phyloP scores from a whole-genome alignment of 1,284 basidiomycete genomes.

The Leccinum subrobustum region DNA sequence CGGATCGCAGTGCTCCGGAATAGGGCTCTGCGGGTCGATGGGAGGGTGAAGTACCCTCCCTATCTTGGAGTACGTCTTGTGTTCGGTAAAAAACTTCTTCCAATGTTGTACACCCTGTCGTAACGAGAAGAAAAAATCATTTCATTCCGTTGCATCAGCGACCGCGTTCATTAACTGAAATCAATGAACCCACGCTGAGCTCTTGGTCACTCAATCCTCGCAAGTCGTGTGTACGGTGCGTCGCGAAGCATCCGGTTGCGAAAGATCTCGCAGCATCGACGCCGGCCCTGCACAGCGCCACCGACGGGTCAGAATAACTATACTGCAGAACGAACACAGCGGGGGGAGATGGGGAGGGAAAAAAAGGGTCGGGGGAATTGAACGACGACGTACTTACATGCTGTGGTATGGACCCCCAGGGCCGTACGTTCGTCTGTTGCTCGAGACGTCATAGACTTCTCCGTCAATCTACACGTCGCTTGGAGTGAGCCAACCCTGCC shows the following conservation, averaged over 20 bases:
- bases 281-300: slow-evolving; percentile 62
- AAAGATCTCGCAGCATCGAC: slow-evolving; percentile 87
- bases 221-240: slow-evolving; percentile 87
- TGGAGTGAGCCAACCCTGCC: slow-evolving; percentile 4
- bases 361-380: not conserved
- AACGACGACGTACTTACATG: slow-evolving; percentile 53
- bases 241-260: slow-evolving; percentile 89
- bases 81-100: slow-evolving; percentile 85
- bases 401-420: slow-evolving; percentile 84
- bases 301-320: slow-evolving; percentile 12
- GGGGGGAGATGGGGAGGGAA: not conserved
- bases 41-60: slow-evolving; percentile 73
- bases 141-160: not conserved
- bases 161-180: not conserved
- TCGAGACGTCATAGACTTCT: slow-evolving; percentile 89
- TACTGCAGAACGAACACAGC: slow-evolving; percentile 16
- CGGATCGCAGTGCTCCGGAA: slow-evolving; percentile 77
- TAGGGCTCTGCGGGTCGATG: slow-evolving; percentile 77
- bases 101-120: slow-evolving; percentile 75
- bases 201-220: slow-evolving; percentile 77
- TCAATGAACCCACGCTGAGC: slow-evolving; percentile 48
- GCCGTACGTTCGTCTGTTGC: slow-evolving; percentile 79
- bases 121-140: not conserved
- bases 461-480: slow-evolving; percentile 70
- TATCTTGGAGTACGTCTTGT: slow-evolving; percentile 75